These are phyloP conservation scores for Cystobasidium pallidum DNA, from an alignment of 1,284 basidiomycete species.

Conservation along the genomic window DNA sequence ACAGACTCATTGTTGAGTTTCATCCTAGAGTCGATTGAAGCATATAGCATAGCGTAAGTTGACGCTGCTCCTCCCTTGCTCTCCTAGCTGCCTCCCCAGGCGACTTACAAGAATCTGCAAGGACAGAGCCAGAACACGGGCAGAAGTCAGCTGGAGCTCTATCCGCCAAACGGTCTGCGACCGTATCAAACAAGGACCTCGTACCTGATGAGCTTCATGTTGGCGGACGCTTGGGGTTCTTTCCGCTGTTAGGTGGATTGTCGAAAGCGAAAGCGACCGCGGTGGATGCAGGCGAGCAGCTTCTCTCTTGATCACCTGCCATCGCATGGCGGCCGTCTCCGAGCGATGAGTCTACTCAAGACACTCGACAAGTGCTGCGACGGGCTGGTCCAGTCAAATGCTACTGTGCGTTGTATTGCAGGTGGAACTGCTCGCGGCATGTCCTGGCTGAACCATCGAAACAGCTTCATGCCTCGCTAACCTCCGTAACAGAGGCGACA, in stretches of 20 bases:
- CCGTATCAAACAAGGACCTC: neutral
- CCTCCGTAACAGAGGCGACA: slow-evolving; percentile 20
- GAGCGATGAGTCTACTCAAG: slow-evolving; percentile 7
- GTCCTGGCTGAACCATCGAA: too few species aligned
- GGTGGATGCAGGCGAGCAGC: too few species aligned
- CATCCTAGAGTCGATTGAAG: slow-evolving; percentile 64
- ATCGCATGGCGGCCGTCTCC: too few species aligned
- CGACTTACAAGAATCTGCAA: slow-evolving; percentile 45
- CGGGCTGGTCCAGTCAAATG: slow-evolving; percentile 21
- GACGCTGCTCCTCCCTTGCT: neutral
- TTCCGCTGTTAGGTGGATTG: slow-evolving; percentile 15
- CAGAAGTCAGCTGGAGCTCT: slow-evolving; percentile 6
- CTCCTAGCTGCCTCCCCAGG: neutral
- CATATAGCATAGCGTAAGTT: neutral
- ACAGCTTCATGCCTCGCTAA: slow-evolving; percentile 32
- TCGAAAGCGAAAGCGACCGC: slow-evolving; percentile 4
- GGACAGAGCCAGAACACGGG: neutral
- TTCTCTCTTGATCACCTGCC: slow-evolving; percentile 6
- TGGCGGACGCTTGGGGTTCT: slow-evolving; percentile 28
- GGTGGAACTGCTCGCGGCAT: too few species aligned
- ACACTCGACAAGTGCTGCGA: slow-evolving; percentile 15
- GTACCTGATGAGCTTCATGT: slow-evolving; percentile 45
- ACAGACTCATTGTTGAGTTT: slow-evolving; percentile 99
- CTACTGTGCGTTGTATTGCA: slow-evolving; percentile 14
- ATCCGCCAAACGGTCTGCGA: too few species aligned